Percentiles rank a stretch among this genome's conserved stretches.
Evolutionary conservation across 2,329 filamentous ascomycete species (phyloP).

Genomic region (Botryotinia globosa): DNA sequence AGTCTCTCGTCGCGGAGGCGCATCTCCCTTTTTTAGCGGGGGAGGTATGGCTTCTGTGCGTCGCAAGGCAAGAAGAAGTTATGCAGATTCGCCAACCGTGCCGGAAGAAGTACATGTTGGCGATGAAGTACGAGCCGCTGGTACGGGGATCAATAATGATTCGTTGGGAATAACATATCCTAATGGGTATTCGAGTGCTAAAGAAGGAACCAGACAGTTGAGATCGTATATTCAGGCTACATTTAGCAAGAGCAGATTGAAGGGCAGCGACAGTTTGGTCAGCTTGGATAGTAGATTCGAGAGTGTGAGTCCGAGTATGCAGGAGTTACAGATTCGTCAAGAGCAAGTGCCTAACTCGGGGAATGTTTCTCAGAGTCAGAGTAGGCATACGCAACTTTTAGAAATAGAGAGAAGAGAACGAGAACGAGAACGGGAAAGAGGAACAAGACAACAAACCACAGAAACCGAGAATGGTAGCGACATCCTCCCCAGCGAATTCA

Average conservation of each 20-base stretch:
- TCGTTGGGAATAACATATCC: conserved; percentile 30
- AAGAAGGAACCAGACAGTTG: conserved; percentile 35
- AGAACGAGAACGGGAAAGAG: neutral
- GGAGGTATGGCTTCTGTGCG: conserved; percentile 18
- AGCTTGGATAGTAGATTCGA: conserved; percentile 35
- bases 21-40: conserved; percentile 36
- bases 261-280: conserved; percentile 25
- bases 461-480: neutral
- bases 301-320: conserved; percentile 26
- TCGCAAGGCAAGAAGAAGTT: conserved; percentile 27
- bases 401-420: conserved; percentile 10
- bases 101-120: conserved; percentile 29
- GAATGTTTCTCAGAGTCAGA: neutral
- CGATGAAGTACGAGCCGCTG: conserved; percentile 19
- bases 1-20: conserved; percentile 30
- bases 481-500: conserved; percentile 7
- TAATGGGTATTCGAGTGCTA: conserved; percentile 30
- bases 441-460: neutral
- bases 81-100: conserved; percentile 33
- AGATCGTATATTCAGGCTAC: conserved; percentile 30
- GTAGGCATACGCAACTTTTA: conserved; percentile 18
- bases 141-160: conserved; percentile 23
- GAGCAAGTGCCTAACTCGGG: neutral
- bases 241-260: conserved; percentile 23
- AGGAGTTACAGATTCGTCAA: conserved; percentile 10